Evolutionary conservation across 352 stramenopile species (phyloP), one percentile per base, ranked within the genome.

Genomic region (Phytopythium chamaehyphon): DNA sequence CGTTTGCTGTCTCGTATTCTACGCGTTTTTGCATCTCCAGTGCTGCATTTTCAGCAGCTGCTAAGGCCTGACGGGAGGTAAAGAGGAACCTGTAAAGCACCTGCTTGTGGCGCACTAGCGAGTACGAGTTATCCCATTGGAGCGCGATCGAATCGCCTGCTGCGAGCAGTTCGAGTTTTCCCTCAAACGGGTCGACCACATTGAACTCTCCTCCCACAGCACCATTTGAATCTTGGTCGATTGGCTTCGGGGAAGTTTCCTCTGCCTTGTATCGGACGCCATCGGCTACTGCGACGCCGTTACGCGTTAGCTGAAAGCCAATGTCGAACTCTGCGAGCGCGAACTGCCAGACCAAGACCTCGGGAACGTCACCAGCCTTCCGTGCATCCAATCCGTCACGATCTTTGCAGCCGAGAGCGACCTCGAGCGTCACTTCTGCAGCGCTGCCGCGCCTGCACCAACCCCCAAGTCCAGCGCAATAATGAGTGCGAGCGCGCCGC

Each of bases 41-140:
- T 12, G 71, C 70, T 1, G 76, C 81, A 7, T 65, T 60, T n/a
- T 86, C 57, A 3, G 81, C 78, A 0, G 76, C 74, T 35, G 53
- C 55, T 36, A 85, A 61, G 16, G 65, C 73, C 0, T 57, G 51
- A 15, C 56, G 61, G 1, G 76, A 80, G 1, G 63, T 75, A 31
- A 76, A 45, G 2, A 86, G 47, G 18, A 78, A 73, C 8, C 81
- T 67, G 46, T 90, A 92, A 18, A 62, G 61, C 19, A 92, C 61
- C 12, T 66, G 52, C 36, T 91, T 91, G 59, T 82, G 71, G 5
- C 81, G 76, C 22, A 89, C 61, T 26, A 86, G 60, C 46, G 81
- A 91, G 61, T 91, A 91, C 28, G 70, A 73, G 53, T 91, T 91
- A 50, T 89, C 78, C 81, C 81, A 91, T 6, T 63, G 65, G 36